Base-by-base conservation (phyloP, 2,329 filamentous ascomycete species). In the Cryphonectria radicalis region DNA sequence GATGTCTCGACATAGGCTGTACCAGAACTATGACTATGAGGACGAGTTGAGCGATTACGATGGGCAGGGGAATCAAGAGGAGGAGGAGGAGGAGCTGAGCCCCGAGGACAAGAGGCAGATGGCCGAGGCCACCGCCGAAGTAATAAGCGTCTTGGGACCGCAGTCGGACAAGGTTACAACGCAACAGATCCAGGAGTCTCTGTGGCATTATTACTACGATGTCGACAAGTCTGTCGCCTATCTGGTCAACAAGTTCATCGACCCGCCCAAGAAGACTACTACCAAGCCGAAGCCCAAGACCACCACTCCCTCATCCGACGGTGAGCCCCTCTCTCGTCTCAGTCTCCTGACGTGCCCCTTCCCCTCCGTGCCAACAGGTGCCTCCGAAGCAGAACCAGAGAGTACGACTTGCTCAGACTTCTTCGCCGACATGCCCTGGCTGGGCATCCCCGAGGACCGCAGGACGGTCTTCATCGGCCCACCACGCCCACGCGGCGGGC, bases 181-280 rank as follows among this genome's bases (percentile, higher is more conserved):
- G 63, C 80, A 78, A 53, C 92, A 97, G 78, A 95, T 98, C 73
- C 90, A 97, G 79, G 95, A 98, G 73, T 89, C 95, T 0, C 82
- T 99, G 22, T 98, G 94, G 94, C 90, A 99, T 81, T 98, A 98
- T 81, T 98, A 95, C 80, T 98, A 95, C 79, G 95, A 99, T 77
- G 86, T 97, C 42, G 92, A 90, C 70, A 97, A 97, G 81, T 90
- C 93, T 0, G 91, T 97, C 53, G 86, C 88, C 70, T 98, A 97
- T 78, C 82, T 99, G 71, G 88, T 90, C 74, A 92, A 90, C 86
- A 90, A 85, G 43, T 88, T 84, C 74, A 82, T 89, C 75, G 80
- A 82, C 10, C 82, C 82, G 25, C 75, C 77, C 35, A 78, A 80
- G 22, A 86, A 86, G 76, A 76, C 81, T 13, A 76, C 81, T 13